Percentiles rank a stretch among this genome's conserved stretches.
These are phyloP conservation scores for Solioccasus polychromus DNA, from an alignment of 768 basidiomycete genomes.

Conservation along the genomic window DNA sequence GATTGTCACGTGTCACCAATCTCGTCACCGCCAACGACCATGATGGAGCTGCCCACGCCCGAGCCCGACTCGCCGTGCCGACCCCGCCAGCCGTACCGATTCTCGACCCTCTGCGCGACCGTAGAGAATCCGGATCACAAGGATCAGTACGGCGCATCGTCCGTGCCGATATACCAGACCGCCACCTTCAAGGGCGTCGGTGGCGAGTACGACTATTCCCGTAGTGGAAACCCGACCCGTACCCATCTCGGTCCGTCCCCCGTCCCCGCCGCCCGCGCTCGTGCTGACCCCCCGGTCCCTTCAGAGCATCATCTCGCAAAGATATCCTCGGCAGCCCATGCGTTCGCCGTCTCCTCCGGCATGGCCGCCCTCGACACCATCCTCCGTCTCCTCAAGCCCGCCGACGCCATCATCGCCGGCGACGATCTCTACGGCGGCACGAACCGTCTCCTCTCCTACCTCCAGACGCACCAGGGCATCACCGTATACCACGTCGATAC, in stretches of 20 bases:
- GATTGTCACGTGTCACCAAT: conserved; percentile 26
- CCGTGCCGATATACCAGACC: conserved; percentile 97
- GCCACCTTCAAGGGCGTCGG: conserved; percentile 95
- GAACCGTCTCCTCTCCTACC: conserved; percentile 89
- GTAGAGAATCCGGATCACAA: conserved; percentile 90
- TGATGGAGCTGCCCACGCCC: conserved; percentile 71
- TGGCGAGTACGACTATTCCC: conserved; percentile 88
- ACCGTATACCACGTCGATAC: conserved; percentile 93
- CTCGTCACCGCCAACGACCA: conserved; percentile 5
- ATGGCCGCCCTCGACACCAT: conserved; percentile 99
- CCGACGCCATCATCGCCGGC: conserved; percentile 93
- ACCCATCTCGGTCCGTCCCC: conserved; percentile 80
- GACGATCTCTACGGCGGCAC: conserved; percentile 98
- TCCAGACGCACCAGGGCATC: conserved; percentile 84
- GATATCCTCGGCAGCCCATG: conserved; percentile 89
- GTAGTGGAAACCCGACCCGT: conserved; percentile 96
- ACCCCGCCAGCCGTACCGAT: conserved; percentile 73
- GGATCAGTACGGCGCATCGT: conserved; percentile 93
- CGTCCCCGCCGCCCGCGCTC: background rate
- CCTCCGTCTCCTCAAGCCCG: conserved; percentile 88
- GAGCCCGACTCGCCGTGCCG: conserved; percentile 75
- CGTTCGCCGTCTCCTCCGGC: conserved; percentile 91
- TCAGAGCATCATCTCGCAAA: conserved; percentile 96
- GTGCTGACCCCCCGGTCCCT: too few species aligned
- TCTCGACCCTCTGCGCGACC: conserved; percentile 88